Conservation (phyloP, 352 stramenopile species). For the Phytophthora colocasiae region DNA sequence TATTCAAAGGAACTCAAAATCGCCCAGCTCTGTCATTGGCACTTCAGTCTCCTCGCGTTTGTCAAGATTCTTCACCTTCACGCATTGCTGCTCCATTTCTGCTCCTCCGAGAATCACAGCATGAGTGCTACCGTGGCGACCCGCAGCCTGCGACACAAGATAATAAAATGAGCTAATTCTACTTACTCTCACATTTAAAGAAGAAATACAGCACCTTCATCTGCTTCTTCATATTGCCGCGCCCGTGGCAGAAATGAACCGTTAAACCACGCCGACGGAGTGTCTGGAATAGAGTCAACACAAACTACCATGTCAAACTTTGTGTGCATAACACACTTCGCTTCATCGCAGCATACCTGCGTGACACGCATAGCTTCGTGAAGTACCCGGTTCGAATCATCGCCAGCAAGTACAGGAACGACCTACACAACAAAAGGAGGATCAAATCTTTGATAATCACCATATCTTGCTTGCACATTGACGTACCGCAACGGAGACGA, state of each 20-base stretch:
- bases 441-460: constrained; percentile 4
- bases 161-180: constrained; percentile 1
- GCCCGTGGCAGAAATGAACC: constrained; percentile 87
- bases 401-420: constrained; percentile 63
- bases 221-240: constrained; percentile 87
- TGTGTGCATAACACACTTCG: not conserved
- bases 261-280: constrained; percentile 65
- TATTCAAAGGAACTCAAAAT: constrained; percentile 41
- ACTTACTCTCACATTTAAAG: not conserved
- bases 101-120: constrained; percentile 79
- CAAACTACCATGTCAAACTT: not conserved
- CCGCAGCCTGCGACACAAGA: constrained; percentile 52
- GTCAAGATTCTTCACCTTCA: constrained; percentile 83
- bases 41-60: constrained; percentile 64
- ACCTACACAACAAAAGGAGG: constrained; percentile 46
- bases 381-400: constrained; percentile 54
- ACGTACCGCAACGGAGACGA: constrained; percentile 60
- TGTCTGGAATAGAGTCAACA: constrained; percentile 29
- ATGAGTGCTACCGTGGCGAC: constrained; percentile 69
- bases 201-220: constrained; percentile 72
- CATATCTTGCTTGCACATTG: not conserved
- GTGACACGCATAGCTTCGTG: constrained; percentile 71
- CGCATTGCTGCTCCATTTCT: constrained; percentile 64
- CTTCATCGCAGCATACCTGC: constrained; percentile 38
- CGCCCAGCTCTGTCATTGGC: constrained; percentile 35